Base-by-base conservation (phyloP, 2,329 filamentous ascomycete species). In the Penicillium polonicum region DNA sequence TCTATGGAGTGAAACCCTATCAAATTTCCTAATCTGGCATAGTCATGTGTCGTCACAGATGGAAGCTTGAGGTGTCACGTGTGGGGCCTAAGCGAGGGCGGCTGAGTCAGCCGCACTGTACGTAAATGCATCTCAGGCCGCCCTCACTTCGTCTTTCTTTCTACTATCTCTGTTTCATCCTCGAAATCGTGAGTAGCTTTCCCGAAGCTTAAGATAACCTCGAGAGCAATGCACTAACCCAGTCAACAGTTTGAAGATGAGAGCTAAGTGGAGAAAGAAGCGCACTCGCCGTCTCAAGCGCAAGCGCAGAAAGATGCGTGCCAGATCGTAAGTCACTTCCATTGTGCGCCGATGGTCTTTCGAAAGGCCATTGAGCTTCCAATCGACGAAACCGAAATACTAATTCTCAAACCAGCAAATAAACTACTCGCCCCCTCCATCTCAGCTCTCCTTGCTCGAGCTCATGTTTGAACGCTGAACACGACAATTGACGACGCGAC, bases 261-360 rank as follows among this genome's bases (percentile, higher is more conserved):
- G 93, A 94, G 92, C 92, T 79, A 97, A 97, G 87, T 97, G 94
- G 94, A 94, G 93, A 87, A 99, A 99, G 90, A 99, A 99, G 93
- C 88, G 94, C 81, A 92, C 96, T 83, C 87, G 94, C 77, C 89
- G 94, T 82, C 91, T 99, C 82, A 97, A 97, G 90, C 89, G 92
- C 80, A 99, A 99, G 92, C 92, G 94, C 85, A 95, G 94, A 92
- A 99, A 99, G 93, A 96, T 94, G 84, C 88, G 94, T 80, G 94
- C 93, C 76, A 85, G 94, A 84, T 92, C 88, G 94, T 97, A 86
- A 86, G 92, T 82, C 42, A 38, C 17, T 53, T 52, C 44, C 21
- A 50, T 17, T 19, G 9, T 35, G 17, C 15, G 58, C 42, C 38
- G 33, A 50, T 53, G 21, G 45, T 42, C 31, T 27, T 42, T 27